phyloP scores from a whole-genome alignment of 768 basidiomycete species.

The Mycena rebaudengoi region DNA sequence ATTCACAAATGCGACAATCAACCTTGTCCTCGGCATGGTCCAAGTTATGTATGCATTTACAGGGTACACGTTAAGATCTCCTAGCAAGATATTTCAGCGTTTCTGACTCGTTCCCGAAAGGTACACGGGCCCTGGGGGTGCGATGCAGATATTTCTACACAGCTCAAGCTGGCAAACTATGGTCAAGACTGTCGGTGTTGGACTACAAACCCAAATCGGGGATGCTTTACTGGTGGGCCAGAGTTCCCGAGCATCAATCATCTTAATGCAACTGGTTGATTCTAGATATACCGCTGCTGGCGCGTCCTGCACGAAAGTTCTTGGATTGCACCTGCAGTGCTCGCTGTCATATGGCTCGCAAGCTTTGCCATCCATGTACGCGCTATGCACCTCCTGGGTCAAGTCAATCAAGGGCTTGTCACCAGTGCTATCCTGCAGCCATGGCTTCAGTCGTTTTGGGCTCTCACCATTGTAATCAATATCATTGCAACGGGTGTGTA shows the following conservation, averaged over 20 bases:
- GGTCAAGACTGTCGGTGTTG: neutral
- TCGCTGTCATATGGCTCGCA: neutral
- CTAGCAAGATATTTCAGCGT: too few species aligned
- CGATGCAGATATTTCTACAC: neutral
- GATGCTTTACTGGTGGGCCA: conserved; percentile 5
- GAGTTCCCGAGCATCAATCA: neutral
- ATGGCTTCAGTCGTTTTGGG: neutral
- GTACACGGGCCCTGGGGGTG: neutral
- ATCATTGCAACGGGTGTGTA: neutral
- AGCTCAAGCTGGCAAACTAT: neutral
- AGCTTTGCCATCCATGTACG: neutral
- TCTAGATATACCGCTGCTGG: conserved; percentile 21
- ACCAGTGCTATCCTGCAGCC: neutral
- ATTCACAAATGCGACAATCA: neutral
- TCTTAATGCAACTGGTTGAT: neutral
- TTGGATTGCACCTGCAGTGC: neutral
- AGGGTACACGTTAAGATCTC: too few species aligned
- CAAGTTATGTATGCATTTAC: neutral
- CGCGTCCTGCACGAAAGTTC: neutral
- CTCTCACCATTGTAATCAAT: conserved; percentile 2
- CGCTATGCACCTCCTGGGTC: neutral
- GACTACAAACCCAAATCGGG: neutral
- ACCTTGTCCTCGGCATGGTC: neutral
- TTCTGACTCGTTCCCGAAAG: too few species aligned
- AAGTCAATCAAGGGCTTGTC: neutral